These are phyloP conservation scores for Fusarium keratoplasticum DNA, from an alignment of 2,329 filamentous ascomycete genomes.

Conservation along the genomic window DNA sequence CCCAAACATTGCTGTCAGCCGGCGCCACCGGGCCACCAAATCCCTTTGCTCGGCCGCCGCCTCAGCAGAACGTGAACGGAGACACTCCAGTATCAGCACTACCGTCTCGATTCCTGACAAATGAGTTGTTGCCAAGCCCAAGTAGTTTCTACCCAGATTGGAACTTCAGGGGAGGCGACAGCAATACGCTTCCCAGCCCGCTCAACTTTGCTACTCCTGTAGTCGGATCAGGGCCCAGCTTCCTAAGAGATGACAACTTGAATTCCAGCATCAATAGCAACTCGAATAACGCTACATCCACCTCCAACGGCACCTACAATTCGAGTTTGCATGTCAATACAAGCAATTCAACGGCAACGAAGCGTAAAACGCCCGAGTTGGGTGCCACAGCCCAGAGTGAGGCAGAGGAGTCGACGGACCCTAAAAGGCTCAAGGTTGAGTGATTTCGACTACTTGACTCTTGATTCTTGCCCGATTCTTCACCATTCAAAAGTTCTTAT, in stretches of 20 bases:
- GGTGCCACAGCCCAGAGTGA: slow-evolving; percentile 56
- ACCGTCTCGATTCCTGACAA: slow-evolving; percentile 89
- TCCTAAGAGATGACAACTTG: slow-evolving; percentile 66
- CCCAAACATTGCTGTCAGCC: slow-evolving; percentile 85
- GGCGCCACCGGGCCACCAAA: slow-evolving; percentile 94
- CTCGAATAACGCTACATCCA: slow-evolving; percentile 15
- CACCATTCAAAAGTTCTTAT: slow-evolving; percentile 21
- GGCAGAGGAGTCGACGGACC: slow-evolving; percentile 57
- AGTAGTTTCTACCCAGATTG: slow-evolving; percentile 94
- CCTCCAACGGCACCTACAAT: slow-evolving; percentile 20
- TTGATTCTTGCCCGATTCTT: neutral
- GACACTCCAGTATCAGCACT: slow-evolving; percentile 89
- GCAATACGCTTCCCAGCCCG: slow-evolving; percentile 90
- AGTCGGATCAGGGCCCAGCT: slow-evolving; percentile 70
- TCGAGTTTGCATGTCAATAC: slow-evolving; percentile 38
- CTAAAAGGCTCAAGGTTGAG: slow-evolving; percentile 67
- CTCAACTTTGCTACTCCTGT: slow-evolving; percentile 91
- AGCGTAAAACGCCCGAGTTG: slow-evolving; percentile 69
- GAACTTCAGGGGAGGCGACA: slow-evolving; percentile 79
- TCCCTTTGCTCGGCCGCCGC: slow-evolving; percentile 89
- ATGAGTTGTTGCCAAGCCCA: slow-evolving; percentile 88
- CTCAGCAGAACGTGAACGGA: slow-evolving; percentile 71
- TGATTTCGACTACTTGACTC: slow-evolving; percentile 33
- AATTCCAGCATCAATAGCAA: slow-evolving; percentile 28
- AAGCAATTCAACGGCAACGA: slow-evolving; percentile 48